These are phyloP conservation scores for Aschersonia sp. DNA, from an alignment of 2,329 filamentous ascomycete species.

Conservation along the genomic window DNA sequence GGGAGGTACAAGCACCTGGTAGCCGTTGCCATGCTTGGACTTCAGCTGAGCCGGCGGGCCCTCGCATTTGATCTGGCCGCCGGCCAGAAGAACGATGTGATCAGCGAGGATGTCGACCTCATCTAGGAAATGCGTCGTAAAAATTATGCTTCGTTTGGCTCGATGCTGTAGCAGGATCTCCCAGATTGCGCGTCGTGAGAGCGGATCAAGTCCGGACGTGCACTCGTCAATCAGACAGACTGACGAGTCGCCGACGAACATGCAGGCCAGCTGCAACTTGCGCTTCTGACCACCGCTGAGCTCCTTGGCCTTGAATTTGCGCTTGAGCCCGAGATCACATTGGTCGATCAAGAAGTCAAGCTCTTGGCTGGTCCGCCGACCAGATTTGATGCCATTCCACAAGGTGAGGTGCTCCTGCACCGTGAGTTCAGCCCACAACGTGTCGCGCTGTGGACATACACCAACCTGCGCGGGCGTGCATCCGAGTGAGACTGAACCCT, in stretches of 20 bases:
- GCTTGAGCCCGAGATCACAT: slow-evolving; percentile 47
- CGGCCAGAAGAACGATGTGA: slow-evolving; percentile 50
- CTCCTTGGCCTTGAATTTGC: slow-evolving; percentile 35
- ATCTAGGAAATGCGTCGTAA: slow-evolving; percentile 59
- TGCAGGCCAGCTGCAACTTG: slow-evolving; percentile 55
- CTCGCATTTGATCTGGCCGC: slow-evolving; percentile 44
- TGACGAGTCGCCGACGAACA: slow-evolving; percentile 53
- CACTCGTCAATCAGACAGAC: slow-evolving; percentile 57
- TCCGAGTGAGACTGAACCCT: slow-evolving; percentile 43
- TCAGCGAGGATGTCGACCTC: slow-evolving; percentile 56
- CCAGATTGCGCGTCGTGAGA: slow-evolving; percentile 54
- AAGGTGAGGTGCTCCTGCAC: slow-evolving; percentile 49
- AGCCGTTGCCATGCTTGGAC: slow-evolving; percentile 45
- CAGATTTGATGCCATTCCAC: slow-evolving; percentile 45
- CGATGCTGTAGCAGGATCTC: slow-evolving; percentile 52
- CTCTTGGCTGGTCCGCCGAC: slow-evolving; percentile 23
- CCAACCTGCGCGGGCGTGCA: slow-evolving; percentile 33
- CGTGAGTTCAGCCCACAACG: slow-evolving; percentile 51
- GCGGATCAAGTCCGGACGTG: slow-evolving; percentile 51
- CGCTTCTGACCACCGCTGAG: slow-evolving; percentile 56
- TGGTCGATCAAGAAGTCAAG: slow-evolving; percentile 36
- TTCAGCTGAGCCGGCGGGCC: slow-evolving; percentile 53
- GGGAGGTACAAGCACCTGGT: slow-evolving; percentile 34
- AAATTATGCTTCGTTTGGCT: slow-evolving; percentile 44
- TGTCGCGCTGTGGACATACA: slow-evolving; percentile 50